Conservation (phyloP, 208 protist species). For the Crithidia fasciculata region DNA sequence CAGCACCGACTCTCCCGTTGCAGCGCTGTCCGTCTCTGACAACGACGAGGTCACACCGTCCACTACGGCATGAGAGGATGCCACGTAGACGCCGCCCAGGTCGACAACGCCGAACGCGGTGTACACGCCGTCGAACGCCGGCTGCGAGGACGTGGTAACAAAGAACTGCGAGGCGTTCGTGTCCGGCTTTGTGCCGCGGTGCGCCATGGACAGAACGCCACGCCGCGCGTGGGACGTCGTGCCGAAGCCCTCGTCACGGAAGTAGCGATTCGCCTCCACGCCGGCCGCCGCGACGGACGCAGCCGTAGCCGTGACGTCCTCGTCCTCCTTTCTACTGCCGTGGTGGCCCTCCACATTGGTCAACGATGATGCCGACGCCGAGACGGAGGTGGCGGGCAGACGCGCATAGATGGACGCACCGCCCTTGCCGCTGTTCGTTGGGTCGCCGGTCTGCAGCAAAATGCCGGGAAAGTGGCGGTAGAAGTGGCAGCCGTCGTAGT, state of each 20-base stretch:
- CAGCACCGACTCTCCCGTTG: slow-evolving; percentile 58
- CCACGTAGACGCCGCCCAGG: slow-evolving; percentile 39
- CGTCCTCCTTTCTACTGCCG: not conserved
- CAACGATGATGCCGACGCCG: not conserved
- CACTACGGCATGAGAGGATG: not conserved
- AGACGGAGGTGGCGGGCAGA: slow-evolving; percentile 4
- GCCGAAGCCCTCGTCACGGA: slow-evolving; percentile 92
- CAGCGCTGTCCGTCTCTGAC: not conserved
- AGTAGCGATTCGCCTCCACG: slow-evolving; percentile 46
- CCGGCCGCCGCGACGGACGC: slow-evolving; percentile 9
- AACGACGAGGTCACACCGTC: not conserved
- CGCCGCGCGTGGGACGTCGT: slow-evolving; percentile 84
- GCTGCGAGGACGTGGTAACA: slow-evolving; percentile 67
- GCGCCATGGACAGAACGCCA: slow-evolving; percentile 95
- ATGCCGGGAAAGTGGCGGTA: slow-evolving; percentile 94
- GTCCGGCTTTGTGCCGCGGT: slow-evolving; percentile 84
- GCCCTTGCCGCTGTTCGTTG: slow-evolving; percentile 94
- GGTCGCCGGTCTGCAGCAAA: slow-evolving; percentile 94
- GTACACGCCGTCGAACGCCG: slow-evolving; percentile 87
- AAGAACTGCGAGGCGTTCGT: slow-evolving; percentile 94
- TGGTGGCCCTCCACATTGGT: not conserved
- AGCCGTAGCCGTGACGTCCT: not conserved
- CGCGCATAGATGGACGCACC: slow-evolving; percentile 93
- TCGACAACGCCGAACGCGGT: slow-evolving; percentile 95
- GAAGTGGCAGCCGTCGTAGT: slow-evolving; percentile 95